These are phyloP conservation scores for Lasiodiplodia citricola DNA, from an alignment of 2,329 filamentous ascomycete species.

Conservation along the genomic window DNA sequence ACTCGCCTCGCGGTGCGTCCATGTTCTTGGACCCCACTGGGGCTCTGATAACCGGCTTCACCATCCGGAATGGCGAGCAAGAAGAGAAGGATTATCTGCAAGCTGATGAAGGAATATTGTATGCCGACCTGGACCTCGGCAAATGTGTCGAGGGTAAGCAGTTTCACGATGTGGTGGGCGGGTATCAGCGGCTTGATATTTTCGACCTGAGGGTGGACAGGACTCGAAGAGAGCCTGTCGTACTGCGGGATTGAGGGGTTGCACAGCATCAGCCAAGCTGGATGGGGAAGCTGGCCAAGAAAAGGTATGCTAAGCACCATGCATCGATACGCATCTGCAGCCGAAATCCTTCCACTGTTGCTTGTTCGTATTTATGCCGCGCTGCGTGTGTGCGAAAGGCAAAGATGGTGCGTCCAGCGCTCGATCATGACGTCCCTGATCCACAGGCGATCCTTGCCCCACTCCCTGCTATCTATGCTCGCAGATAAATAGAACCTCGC, in stretches of 20 bases:
- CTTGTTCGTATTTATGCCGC: neutral
- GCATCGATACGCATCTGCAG: neutral
- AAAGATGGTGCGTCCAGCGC: neutral
- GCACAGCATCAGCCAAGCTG: neutral
- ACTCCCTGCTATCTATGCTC: neutral
- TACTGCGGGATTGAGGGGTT: constrained; percentile 29
- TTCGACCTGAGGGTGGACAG: constrained; percentile 59
- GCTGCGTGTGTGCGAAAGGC: neutral
- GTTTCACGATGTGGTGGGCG: constrained; percentile 62
- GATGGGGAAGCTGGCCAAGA: neutral
- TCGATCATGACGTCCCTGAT: neutral
- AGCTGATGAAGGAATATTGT: constrained; percentile 55
- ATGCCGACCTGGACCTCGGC: constrained; percentile 57
- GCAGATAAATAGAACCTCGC: neutral
- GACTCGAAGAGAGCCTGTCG: constrained; percentile 43
- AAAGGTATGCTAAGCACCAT: neutral
- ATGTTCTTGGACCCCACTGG: constrained; percentile 61
- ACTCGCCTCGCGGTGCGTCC: constrained; percentile 51
- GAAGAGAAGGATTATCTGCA: constrained; percentile 49
- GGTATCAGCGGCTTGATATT: constrained; percentile 61
- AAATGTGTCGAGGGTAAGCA: constrained; percentile 62
- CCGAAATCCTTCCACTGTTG: neutral
- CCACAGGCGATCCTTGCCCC: neutral
- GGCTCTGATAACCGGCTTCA: constrained; percentile 46
- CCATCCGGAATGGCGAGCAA: constrained; percentile 33